Evolutionary conservation across 345 rosid genomes (phyloP).

Genomic region (Moringa oleifera): DNA sequence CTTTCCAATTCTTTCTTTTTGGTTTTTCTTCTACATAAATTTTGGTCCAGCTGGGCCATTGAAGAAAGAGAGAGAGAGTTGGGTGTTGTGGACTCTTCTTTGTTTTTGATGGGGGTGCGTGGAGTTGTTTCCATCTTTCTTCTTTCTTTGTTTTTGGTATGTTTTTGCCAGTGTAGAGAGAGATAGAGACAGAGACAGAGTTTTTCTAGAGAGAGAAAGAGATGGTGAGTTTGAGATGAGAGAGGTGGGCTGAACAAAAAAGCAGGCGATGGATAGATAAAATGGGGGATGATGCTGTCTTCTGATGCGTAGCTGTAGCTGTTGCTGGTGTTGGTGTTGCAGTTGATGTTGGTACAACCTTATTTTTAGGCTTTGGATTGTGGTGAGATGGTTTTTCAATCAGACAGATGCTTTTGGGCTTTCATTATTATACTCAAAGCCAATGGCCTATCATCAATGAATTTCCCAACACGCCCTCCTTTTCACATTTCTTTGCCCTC

Average conservation of each 20-base stretch:
- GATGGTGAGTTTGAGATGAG: no score
- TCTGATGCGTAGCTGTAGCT: slow-evolving; percentile 16
- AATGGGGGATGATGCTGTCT: slow-evolving; percentile 25
- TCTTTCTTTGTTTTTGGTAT: slow-evolving; percentile 15
- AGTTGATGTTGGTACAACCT: slow-evolving; percentile 18
- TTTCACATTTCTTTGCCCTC: slow-evolving; percentile 5
- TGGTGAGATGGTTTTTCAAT: slow-evolving; percentile 12
- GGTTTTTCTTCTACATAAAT: slow-evolving; percentile 22
- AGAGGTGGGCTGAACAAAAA: slow-evolving; percentile 5
- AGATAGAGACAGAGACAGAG: not conserved
- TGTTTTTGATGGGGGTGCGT: slow-evolving; percentile 16
- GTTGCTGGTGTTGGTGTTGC: slow-evolving; percentile 16
- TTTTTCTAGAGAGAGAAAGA: slow-evolving; percentile 16
- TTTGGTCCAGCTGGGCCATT: slow-evolving; percentile 67
- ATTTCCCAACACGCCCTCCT: slow-evolving; percentile 16
- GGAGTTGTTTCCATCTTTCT: slow-evolving; percentile 26
- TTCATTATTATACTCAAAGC: slow-evolving; percentile 1
- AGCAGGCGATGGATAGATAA: slow-evolving; percentile 9
- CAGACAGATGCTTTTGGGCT: slow-evolving; percentile 9
- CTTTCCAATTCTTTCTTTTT: slow-evolving; percentile 16
- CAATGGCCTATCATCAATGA: not conserved
- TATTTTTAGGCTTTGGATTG: slow-evolving; percentile 23
- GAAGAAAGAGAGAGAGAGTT: slow-evolving; percentile 27
- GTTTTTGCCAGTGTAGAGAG: slow-evolving; percentile 6
- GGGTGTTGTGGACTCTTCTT: slow-evolving; percentile 31